A percentile compares a stretch with the other conserved stretches of the same genome.
phyloP scores from a whole-genome alignment of 2,329 filamentous ascomycete genomes.

The Exophiala aquamarina region DNA sequence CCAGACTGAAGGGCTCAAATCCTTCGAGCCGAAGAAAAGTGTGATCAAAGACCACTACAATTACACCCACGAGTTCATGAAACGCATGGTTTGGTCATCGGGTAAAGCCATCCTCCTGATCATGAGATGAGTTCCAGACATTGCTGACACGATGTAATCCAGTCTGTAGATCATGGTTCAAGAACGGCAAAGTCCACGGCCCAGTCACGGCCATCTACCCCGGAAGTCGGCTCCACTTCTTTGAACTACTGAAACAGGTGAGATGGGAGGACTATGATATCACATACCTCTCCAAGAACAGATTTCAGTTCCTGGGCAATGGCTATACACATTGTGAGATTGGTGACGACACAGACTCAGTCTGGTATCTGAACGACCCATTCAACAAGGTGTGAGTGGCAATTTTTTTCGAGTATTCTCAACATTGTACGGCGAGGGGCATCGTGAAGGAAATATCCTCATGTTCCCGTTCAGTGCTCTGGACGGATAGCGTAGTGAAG shows the following conservation, averaged over 20 bases:
- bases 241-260: constrained; percentile 34
- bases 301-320: constrained; percentile 42
- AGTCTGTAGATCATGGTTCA: constrained; percentile 16
- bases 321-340: constrained; percentile 27
- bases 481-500: too few species aligned
- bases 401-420: too few species aligned
- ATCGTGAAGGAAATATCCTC: too few species aligned
- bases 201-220: constrained; percentile 8
- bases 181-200: constrained; percentile 16
- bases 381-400: not conserved
- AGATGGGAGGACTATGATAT: constrained; percentile 37
- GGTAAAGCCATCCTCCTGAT: too few species aligned
- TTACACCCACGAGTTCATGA: constrained; percentile 7
- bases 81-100: constrained; percentile 6
- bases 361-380: constrained; percentile 9
- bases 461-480: too few species aligned
- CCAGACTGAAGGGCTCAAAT: constrained; percentile 21
- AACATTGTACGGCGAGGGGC: too few species aligned
- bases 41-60: constrained; percentile 6
- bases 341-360: constrained; percentile 2
- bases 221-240: constrained; percentile 14
- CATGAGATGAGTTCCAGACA: too few species aligned
- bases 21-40: constrained; percentile 5
- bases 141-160: not conserved
- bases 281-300: constrained; percentile 36